Conservation (phyloP, 352 stramenopile genomes). For the Pythium biforme region DNA sequence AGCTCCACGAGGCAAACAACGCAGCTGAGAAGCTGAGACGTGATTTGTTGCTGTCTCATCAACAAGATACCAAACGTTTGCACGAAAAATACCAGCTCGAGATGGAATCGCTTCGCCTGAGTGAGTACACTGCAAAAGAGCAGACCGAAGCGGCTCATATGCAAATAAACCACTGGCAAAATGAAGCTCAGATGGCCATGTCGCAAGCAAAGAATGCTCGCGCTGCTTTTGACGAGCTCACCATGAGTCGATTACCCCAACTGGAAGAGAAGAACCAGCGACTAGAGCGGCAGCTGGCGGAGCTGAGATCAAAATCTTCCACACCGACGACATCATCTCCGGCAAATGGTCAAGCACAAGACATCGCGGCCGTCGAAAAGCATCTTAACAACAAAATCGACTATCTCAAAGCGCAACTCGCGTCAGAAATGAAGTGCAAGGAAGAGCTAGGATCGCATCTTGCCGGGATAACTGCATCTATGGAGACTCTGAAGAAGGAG, state of each 20-base stretch:
- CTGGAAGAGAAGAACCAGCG: slow-evolving; percentile 71
- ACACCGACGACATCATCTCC: background rate
- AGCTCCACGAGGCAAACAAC: slow-evolving; percentile 50
- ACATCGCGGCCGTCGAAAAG: slow-evolving; percentile 62
- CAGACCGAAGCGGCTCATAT: slow-evolving; percentile 42
- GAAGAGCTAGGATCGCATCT: slow-evolving; percentile 75
- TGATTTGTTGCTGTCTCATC: slow-evolving; percentile 39
- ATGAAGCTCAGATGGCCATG: slow-evolving; percentile 46
- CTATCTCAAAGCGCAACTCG: slow-evolving; percentile 79
- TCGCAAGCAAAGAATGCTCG: slow-evolving; percentile 55
- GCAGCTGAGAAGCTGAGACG: slow-evolving; percentile 41
- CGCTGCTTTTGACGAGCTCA: slow-evolving; percentile 49
- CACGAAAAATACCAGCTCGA: slow-evolving; percentile 68
- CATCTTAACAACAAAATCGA: slow-evolving; percentile 77
- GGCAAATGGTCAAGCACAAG: slow-evolving; percentile 15
- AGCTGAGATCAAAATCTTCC: slow-evolving; percentile 30
- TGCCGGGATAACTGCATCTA: slow-evolving; percentile 52
- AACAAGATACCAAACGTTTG: slow-evolving; percentile 55
- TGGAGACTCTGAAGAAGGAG: slow-evolving; percentile 70
- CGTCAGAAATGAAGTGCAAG: slow-evolving; percentile 85
- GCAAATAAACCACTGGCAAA: slow-evolving; percentile 52
- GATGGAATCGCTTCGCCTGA: slow-evolving; percentile 61
- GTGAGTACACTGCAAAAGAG: slow-evolving; percentile 60
- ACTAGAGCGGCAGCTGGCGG: slow-evolving; percentile 50
- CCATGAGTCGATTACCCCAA: slow-evolving; percentile 40